phyloP scores from a whole-genome alignment of 805 yeast genomes.

The Danielia oregonensis region DNA sequence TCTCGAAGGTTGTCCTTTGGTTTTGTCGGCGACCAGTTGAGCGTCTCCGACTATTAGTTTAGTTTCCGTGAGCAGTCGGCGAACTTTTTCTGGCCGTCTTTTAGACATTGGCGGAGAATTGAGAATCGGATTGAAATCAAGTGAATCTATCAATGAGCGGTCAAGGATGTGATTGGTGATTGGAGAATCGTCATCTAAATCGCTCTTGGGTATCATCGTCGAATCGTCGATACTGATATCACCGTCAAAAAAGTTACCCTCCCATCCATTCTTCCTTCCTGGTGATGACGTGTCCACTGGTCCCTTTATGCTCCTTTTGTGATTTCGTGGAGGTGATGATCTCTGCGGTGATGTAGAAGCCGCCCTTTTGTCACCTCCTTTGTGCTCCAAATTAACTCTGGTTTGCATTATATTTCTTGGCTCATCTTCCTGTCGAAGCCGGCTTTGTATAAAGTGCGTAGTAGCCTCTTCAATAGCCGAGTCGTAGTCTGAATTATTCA shows the following conservation, averaged over 20 bases:
- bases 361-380: not conserved
- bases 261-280: constrained; percentile 16
- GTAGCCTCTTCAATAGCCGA: constrained; percentile 27
- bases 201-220: constrained; percentile 18
- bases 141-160: constrained; percentile 20
- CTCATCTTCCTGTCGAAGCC: not conserved
- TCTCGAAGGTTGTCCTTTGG: constrained; percentile 10
- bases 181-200: constrained; percentile 29
- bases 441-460: constrained; percentile 23
- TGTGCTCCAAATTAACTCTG: not conserved
- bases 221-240: constrained; percentile 32
- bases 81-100: constrained; percentile 8
- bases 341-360: constrained; percentile 23
- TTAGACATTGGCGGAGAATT: constrained; percentile 28
- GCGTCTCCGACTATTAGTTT: no score
- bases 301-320: constrained; percentile 14
- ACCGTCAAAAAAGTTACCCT: constrained; percentile 19
- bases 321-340: constrained; percentile 23
- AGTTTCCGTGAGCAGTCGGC: constrained; percentile 15
- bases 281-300: constrained; percentile 27
- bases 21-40: no score
- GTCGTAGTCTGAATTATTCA: constrained; percentile 28
- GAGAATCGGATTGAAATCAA: constrained; percentile 25
- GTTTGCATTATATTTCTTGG: not conserved
- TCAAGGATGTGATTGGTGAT: constrained; percentile 21